A percentile compares a stretch with the other conserved stretches of the same genome.
Evolutionary conservation across 129 eudicot genomes (phyloP).

Genomic region (Centella asiatica): DNA sequence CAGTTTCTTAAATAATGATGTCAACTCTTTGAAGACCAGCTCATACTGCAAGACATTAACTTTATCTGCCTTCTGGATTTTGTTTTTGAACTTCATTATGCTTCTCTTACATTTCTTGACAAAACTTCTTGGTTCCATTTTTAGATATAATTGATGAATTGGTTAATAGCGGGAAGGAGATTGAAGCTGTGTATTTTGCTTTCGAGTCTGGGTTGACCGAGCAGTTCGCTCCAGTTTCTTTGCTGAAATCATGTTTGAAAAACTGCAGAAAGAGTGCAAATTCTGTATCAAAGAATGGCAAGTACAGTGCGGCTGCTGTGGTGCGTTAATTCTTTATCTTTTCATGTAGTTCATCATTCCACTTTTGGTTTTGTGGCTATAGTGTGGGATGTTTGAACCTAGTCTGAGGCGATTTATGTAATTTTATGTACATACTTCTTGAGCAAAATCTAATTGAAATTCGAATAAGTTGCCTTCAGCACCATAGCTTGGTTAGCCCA

Average conservation of each 20-base stretch:
- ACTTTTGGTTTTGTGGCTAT: background rate
- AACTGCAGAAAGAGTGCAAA: slow-evolving; percentile 25
- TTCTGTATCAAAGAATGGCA: slow-evolving; percentile 14
- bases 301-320: slow-evolving; percentile 24
- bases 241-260: slow-evolving; percentile 33
- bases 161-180: slow-evolving; percentile 42
- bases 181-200: slow-evolving; percentile 54
- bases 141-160: slow-evolving; percentile 47
- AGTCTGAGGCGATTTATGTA: background rate
- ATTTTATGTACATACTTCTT: no score
- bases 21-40: no score
- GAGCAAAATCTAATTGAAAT: no score
- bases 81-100: background rate
- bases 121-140: background rate
- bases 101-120: background rate
- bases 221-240: slow-evolving; percentile 32
- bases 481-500: no score
- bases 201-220: slow-evolving; percentile 37
- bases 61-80: background rate
- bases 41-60: no score
- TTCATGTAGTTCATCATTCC: background rate
- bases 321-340: slow-evolving; percentile 19
- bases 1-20: no score
- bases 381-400: background rate
- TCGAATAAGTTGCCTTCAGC: no score